Evolutionary conservation across 768 basidiomycete species (phyloP).

Genomic region (Amyloporia xantha): DNA sequence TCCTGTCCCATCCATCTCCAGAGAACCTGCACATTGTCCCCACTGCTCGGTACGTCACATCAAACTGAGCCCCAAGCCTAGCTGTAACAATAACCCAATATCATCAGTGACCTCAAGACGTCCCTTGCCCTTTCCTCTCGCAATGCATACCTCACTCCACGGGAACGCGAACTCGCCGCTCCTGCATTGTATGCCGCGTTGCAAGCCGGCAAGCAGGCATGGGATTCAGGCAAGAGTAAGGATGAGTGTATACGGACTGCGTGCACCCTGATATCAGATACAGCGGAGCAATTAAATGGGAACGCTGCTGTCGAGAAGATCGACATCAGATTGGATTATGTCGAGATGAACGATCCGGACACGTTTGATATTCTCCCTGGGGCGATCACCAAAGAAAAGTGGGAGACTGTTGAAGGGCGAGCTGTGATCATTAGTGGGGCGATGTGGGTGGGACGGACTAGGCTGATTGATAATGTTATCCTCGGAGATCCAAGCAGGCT

Average conservation of each 20-base stretch:
- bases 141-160: slow-evolving; percentile 69
- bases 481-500: slow-evolving; percentile 42
- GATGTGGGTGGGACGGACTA: slow-evolving; percentile 76
- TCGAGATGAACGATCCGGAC: slow-evolving; percentile 80
- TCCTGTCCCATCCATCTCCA: slow-evolving; percentile 70
- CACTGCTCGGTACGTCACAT: slow-evolving; percentile 49
- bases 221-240: slow-evolving; percentile 47
- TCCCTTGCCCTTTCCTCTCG: slow-evolving; percentile 86
- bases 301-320: slow-evolving; percentile 29
- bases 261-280: slow-evolving; percentile 30
- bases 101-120: slow-evolving; percentile 37
- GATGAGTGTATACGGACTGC: slow-evolving; percentile 42
- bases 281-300: slow-evolving; percentile 21
- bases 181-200: slow-evolving; percentile 65
- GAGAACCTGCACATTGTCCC: slow-evolving; percentile 80
- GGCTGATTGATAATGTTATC: slow-evolving; percentile 90
- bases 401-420: slow-evolving; percentile 22
- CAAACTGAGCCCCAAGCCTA: slow-evolving; percentile 9
- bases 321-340: slow-evolving; percentile 68
- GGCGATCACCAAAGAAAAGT: slow-evolving; percentile 18
- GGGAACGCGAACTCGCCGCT: slow-evolving; percentile 62
- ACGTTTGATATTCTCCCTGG: slow-evolving; percentile 60
- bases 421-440: slow-evolving; percentile 79
- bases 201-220: slow-evolving; percentile 44
- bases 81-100: background rate